These are phyloP conservation scores for Metrosideros polymorpha DNA, from an alignment of 441 rosid genomes.

Conservation along the genomic window DNA sequence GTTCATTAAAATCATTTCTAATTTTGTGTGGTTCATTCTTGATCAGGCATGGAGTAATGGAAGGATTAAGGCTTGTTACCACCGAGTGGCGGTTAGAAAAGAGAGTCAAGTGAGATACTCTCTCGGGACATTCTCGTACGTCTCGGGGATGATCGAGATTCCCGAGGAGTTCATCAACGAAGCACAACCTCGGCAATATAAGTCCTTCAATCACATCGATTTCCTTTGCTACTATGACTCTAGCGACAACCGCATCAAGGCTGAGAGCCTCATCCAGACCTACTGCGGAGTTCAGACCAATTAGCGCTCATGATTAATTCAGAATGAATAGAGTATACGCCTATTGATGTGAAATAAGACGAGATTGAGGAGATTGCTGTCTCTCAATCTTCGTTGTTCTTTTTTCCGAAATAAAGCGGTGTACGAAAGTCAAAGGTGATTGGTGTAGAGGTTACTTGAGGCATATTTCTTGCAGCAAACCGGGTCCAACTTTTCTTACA, in stretches of 20 bases:
- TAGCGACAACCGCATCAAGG: background rate
- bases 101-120: background rate
- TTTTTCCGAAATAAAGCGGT: background rate
- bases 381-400: background rate
- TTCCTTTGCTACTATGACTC: constrained; percentile 4
- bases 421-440: background rate
- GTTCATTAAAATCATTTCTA: background rate
- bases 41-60: constrained; percentile 9
- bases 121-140: constrained; percentile 2
- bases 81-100: constrained; percentile 4
- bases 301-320: background rate
- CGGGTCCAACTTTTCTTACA: background rate
- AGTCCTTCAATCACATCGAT: constrained; percentile 1
- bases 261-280: constrained; percentile 3
- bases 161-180: constrained; percentile 4
- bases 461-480: background rate
- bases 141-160: background rate
- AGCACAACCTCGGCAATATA: background rate
- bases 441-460: background rate
- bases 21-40: background rate
- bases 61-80: constrained; percentile 9
- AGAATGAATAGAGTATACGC: background rate
- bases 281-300: background rate
- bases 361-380: background rate
- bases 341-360: background rate